Conservation (phyloP, 2,329 filamentous ascomycete genomes). For the Ophioceras dolichostomum region DNA sequence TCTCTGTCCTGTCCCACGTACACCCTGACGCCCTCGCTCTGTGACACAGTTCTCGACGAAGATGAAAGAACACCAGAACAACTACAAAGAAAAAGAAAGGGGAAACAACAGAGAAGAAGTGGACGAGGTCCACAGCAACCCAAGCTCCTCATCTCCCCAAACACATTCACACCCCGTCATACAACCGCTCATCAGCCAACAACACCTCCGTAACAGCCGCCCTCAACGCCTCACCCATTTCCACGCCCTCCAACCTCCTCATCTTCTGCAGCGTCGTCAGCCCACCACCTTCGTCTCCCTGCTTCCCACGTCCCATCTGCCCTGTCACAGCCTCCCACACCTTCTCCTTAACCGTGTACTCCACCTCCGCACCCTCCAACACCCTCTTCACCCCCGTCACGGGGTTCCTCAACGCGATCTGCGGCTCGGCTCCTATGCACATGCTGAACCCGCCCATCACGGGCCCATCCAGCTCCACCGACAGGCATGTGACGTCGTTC, state of each 20-base stretch:
- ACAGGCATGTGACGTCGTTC: too few relatives aligned
- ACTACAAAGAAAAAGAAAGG: too few relatives aligned
- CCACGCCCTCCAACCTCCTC: not conserved
- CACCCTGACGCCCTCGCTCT: too few relatives aligned
- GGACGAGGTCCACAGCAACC: too few relatives aligned
- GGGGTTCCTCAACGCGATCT: not conserved
- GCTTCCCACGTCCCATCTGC: not conserved
- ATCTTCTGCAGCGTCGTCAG: not conserved
- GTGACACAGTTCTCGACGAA: too few relatives aligned
- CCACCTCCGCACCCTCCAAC: conserved; percentile 1
- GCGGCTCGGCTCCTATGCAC: not conserved
- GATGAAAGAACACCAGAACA: too few relatives aligned
- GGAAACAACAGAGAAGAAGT: too few relatives aligned
- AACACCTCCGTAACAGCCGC: not conserved
- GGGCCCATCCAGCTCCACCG: too few relatives aligned
- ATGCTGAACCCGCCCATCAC: not conserved
- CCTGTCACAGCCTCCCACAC: not conserved
- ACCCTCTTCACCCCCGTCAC: not conserved
- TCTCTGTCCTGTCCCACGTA: too few relatives aligned
- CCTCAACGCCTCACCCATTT: not conserved
- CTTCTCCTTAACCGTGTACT: conserved; percentile 3
- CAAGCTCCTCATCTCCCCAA: too few relatives aligned
- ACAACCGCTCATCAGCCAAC: not conserved
- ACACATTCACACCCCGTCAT: too few relatives aligned
- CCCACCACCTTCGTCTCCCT: too few relatives aligned